Conservation (phyloP, 371 early-diverging fungal species). For the Mucor saturninus region DNA sequence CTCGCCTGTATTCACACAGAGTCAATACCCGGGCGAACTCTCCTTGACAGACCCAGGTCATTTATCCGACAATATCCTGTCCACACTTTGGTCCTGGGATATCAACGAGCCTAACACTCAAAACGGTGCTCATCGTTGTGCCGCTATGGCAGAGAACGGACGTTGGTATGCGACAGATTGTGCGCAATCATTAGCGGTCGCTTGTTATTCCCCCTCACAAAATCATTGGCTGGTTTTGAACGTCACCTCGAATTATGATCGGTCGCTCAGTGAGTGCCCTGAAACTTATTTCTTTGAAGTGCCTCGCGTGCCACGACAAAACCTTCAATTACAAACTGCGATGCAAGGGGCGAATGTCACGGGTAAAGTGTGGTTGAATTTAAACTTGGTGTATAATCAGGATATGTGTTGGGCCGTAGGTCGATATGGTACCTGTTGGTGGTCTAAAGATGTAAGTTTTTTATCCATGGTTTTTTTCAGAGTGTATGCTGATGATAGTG, state of each 20-base stretch:
- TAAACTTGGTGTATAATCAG: conserved; percentile 32
- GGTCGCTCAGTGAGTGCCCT: conserved; percentile 37
- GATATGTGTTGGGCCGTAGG: conserved; percentile 44
- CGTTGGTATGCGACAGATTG: conserved; percentile 44
- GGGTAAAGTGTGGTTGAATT: conserved; percentile 40
- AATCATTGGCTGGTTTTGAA: conserved; percentile 43
- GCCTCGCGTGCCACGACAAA: conserved; percentile 36
- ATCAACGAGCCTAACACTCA: conserved; percentile 29
- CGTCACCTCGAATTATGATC: conserved; percentile 32
- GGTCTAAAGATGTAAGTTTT: conserved; percentile 37
- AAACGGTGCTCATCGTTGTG: not conserved
- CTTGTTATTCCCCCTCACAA: conserved; percentile 28
- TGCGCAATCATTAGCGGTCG: conserved; percentile 26
- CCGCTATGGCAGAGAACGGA: conserved; percentile 32
- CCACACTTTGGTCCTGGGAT: conserved; percentile 55
- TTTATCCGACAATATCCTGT: conserved; percentile 34
- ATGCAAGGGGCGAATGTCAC: conserved; percentile 5
- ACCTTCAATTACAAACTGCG: conserved; percentile 19
- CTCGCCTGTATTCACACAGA: conserved; percentile 38
- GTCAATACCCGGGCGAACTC: conserved; percentile 22
- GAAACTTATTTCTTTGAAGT: conserved; percentile 40
- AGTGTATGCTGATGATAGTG: not conserved
- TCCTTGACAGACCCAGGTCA: conserved; percentile 18
- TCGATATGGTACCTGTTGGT: conserved; percentile 41
- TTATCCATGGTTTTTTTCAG: too few species aligned